These are phyloP conservation scores for Dendrobium officinale DNA, from an alignment of 106 monocot genomes.

Conservation along the genomic window DNA sequence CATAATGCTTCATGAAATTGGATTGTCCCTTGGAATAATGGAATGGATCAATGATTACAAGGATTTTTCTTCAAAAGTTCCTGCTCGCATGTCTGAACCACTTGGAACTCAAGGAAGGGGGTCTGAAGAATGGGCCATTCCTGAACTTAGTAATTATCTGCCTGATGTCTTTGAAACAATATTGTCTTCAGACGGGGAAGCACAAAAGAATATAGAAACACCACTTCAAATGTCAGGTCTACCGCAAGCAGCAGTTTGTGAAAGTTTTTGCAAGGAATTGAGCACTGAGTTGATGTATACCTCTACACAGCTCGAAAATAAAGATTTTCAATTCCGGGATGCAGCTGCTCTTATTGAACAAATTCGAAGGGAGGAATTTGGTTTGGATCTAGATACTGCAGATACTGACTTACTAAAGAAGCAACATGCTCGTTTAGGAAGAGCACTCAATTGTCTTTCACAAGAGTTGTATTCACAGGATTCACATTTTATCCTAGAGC, in stretches of 20 bases:
- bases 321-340: slow-evolving; percentile 13
- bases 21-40: slow-evolving; percentile 49
- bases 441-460: slow-evolving; percentile 60
- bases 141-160: not conserved
- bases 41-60: slow-evolving; percentile 59
- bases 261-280: not conserved
- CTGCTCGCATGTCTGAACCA: slow-evolving; percentile 8
- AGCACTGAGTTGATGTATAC: not conserved
- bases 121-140: not conserved
- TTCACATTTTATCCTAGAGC: slow-evolving; percentile 65
- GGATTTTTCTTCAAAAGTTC: slow-evolving; percentile 13
- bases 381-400: slow-evolving; percentile 34
- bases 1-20: slow-evolving; percentile 63
- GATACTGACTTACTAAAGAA: slow-evolving; percentile 42
- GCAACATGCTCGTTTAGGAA: slow-evolving; percentile 65
- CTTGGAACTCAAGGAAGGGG: not conserved
- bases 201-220: not conserved
- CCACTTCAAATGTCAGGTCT: not conserved
- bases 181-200: not conserved
- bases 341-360: slow-evolving; percentile 34
- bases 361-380: slow-evolving; percentile 64
- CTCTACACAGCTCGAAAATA: not conserved
- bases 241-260: not conserved
- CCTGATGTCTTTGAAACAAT: not conserved
- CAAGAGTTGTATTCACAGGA: slow-evolving; percentile 68